Base-by-base conservation (phyloP, 2,329 filamentous ascomycete species). In the Leptographium radiaticola region DNA sequence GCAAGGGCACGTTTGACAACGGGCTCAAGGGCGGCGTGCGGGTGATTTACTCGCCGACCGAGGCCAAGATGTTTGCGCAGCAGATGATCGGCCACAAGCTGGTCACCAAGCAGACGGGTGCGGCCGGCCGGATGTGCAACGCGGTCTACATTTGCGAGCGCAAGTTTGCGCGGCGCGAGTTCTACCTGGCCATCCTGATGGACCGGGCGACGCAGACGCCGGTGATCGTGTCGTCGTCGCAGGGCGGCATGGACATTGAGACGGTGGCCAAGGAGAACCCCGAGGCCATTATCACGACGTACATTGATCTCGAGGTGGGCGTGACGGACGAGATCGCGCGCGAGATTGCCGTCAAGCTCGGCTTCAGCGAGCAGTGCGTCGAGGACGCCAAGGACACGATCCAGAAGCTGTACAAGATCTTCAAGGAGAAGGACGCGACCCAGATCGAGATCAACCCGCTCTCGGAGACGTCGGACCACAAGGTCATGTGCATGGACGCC, bases 71-170 rank as follows among this genome's bases (percentile, higher is more conserved):
- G 83, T 95, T 98, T 70, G 91, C 93, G 63, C 81, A 91, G 64
- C 90, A 98, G 78, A 98, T 98, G 93, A 97, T 98, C 73, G 93
- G 93, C 68, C 91, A 98, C 77, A 96, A 96, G 75, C 89, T 98
- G 73, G 82, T 98, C 74, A 98, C 93, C 72, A 98, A 98, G 83
- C 93, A 98, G 79, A 98, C 93, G 56, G 93, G 93, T 70, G 88
- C 91, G 63, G 81, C 73, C 64, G 93, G 93, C 68, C 89, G 93
- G 70, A 82, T 95, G 69, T 98, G 93, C 81, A 97, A 87, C 73
- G 81, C 90, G 60, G 93, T 98, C 69, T 97, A 95, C 79, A 97
- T 98, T 70, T 95, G 91, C 75, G 93, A 98, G 81, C 90, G 93
- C 80, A 98, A 98, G 79, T 98, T 96, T 68, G 93, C 93, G 64